phyloP scores from a whole-genome alignment of 495 filamentous ascomycete genomes.

The Margaritispora aquatica region DNA sequence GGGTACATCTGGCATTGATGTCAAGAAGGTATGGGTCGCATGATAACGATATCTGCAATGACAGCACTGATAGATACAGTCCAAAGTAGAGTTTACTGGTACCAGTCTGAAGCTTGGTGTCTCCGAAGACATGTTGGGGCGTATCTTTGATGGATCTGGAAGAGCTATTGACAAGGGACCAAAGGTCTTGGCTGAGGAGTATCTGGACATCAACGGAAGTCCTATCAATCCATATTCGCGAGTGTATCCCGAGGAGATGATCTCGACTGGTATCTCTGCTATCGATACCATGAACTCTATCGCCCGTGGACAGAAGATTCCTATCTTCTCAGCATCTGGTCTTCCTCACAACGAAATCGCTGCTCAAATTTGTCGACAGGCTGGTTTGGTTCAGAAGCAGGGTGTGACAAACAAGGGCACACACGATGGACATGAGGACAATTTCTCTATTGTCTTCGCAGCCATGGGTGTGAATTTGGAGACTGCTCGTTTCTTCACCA shows the following conservation, averaged over 20 bases:
- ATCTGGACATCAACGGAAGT: conserved; percentile 97
- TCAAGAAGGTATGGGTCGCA: conserved; percentile 71
- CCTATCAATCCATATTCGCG: conserved; percentile 98
- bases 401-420: conserved; percentile 79
- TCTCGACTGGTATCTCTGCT: conserved; percentile 97
- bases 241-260: conserved; percentile 99
- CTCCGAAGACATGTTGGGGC: conserved; percentile 98
- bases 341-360: conserved; percentile 99
- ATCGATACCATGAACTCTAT: conserved; percentile 99
- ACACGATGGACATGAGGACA: conserved; percentile 95
- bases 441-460: conserved; percentile 98
- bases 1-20: conserved; percentile 93
- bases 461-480: conserved; percentile 99
- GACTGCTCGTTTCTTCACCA: conserved; percentile 95
- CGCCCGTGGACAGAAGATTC: conserved; percentile 98
- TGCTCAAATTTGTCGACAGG: conserved; percentile 95
- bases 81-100: conserved; percentile 94
- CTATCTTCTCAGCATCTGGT: conserved; percentile 98
- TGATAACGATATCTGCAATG: neutral
- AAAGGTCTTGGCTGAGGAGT: conserved; percentile 96
- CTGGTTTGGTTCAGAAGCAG: conserved; percentile 79
- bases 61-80: conserved; percentile 41
- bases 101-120: conserved; percentile 97
- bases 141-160: conserved; percentile 97
- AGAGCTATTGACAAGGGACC: conserved; percentile 97